Conservation (phyloP, 2,329 filamentous ascomycete species). For the Colletotrichum abscissum region DNA sequence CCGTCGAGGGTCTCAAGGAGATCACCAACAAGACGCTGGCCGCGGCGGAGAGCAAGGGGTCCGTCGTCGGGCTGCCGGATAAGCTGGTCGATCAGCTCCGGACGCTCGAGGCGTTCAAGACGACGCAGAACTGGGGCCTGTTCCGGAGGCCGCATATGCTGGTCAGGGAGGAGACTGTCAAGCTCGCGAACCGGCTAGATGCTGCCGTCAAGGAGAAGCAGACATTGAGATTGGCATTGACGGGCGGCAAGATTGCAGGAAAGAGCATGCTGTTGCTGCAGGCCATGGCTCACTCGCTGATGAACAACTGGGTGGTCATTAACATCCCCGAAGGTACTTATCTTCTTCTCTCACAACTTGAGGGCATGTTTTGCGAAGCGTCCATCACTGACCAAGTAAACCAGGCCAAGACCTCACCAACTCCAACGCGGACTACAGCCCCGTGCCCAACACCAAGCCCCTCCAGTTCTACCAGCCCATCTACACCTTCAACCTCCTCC, state of each 20-base stretch:
- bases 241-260: slow-evolving; percentile 79
- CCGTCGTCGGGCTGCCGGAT: slow-evolving; percentile 76
- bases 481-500: slow-evolving; percentile 80
- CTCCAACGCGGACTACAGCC: slow-evolving; percentile 83
- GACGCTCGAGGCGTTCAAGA: slow-evolving; percentile 90
- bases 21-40: slow-evolving; percentile 67
- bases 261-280: slow-evolving; percentile 91
- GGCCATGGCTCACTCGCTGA: slow-evolving; percentile 81
- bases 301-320: slow-evolving; percentile 90
- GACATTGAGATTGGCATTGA: slow-evolving; percentile 74
- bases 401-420: slow-evolving; percentile 84
- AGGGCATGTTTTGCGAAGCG: not conserved
- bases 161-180: slow-evolving; percentile 81
- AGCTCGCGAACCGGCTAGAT: slow-evolving; percentile 74
- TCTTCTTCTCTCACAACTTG: not conserved
- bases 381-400: not conserved
- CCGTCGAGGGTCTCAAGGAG: slow-evolving; percentile 75
- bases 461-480: slow-evolving; percentile 80
- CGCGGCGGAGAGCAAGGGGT: slow-evolving; percentile 67
- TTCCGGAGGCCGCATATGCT: slow-evolving; percentile 86
- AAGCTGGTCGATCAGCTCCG: slow-evolving; percentile 82
- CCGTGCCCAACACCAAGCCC: slow-evolving; percentile 69
- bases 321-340: slow-evolving; percentile 85
- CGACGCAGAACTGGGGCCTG: slow-evolving; percentile 86
- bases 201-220: slow-evolving; percentile 63